Conservation (phyloP, 371 early-diverging fungal genomes). For the Syncephalastrum sp. region DNA sequence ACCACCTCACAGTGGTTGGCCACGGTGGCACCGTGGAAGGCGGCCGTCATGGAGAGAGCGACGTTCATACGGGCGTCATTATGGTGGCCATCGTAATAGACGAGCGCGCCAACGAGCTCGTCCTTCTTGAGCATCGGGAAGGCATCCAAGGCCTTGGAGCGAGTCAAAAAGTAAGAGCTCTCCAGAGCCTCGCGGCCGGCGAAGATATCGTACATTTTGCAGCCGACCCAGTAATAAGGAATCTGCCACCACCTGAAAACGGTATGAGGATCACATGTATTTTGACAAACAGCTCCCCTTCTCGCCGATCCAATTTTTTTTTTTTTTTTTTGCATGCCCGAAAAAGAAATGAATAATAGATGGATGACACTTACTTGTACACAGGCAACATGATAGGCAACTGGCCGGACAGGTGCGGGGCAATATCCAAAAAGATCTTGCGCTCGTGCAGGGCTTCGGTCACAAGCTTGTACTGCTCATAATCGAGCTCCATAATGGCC, state of each 20-base stretch:
- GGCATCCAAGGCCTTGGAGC: conserved; percentile 84
- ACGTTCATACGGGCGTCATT: conserved; percentile 99
- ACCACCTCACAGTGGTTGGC: conserved; percentile 96
- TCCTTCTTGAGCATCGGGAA: conserved; percentile 96
- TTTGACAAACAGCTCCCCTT: conserved; percentile 3
- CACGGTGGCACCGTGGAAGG: conserved; percentile 91
- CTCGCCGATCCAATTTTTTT: conserved; percentile 2
- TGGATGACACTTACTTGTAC: conserved; percentile 21
- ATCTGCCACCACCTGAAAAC: conserved; percentile 84
- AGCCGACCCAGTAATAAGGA: conserved; percentile 97
- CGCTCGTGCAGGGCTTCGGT: conserved; percentile 97
- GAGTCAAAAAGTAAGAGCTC: conserved; percentile 84
- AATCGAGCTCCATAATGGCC: conserved; percentile 94
- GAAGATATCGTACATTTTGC: conserved; percentile 95
- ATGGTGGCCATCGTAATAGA: conserved; percentile 99
- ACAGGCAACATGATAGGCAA: conserved; percentile 66
- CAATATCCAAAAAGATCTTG: conserved; percentile 90
- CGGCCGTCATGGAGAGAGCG: conserved; percentile 93
- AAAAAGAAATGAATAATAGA: neutral
- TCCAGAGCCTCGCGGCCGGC: conserved; percentile 91
- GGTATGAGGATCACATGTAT: conserved; percentile 7
- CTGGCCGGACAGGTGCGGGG: conserved; percentile 94
- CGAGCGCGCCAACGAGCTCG: conserved; percentile 90
- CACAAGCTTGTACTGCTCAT: conserved; percentile 97
- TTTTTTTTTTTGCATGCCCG: conserved; percentile 15